Evolutionary conservation across 257 asterid species (phyloP).

Genomic region (Petunia axillaris): DNA sequence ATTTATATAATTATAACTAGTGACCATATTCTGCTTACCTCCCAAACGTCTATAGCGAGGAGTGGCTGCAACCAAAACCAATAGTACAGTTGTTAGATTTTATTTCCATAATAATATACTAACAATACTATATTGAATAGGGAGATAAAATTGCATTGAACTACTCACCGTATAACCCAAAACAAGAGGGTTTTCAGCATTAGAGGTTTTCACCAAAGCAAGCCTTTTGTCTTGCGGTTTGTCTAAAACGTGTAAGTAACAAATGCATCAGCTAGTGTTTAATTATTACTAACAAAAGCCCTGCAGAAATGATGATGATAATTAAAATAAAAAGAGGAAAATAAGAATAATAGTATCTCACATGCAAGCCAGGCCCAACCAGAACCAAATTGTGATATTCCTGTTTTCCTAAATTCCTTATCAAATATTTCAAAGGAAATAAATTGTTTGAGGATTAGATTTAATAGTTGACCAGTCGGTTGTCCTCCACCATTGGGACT

Average conservation of each 20-base stretch:
- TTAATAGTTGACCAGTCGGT: conserved; percentile 70
- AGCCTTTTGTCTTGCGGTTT: conserved; percentile 88
- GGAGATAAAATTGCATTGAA: not conserved
- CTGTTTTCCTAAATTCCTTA: conserved; percentile 74
- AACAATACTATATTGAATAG: too few relatives aligned
- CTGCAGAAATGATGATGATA: not conserved
- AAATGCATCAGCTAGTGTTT: conserved; percentile 67
- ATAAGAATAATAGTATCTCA: conserved; percentile 45
- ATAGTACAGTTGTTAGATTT: not conserved
- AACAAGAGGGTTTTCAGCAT: conserved; percentile 89
- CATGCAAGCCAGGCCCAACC: conserved; percentile 99
- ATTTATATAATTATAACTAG: not conserved
- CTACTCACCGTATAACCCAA: conserved; percentile 84
- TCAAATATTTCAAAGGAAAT: conserved; percentile 78
- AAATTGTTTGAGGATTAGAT: conserved; percentile 71
- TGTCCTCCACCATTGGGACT: conserved; percentile 88
- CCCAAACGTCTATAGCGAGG: conserved; percentile 91
- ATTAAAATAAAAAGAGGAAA: not conserved
- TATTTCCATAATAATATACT: too few relatives aligned
- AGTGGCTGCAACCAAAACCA: conserved; percentile 68
- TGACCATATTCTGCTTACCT: conserved; percentile 49
- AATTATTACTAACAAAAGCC: conserved; percentile 15
- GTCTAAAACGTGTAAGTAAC: conserved; percentile 39
- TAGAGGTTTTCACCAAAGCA: conserved; percentile 81
- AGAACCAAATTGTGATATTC: conserved; percentile 82